These are phyloP conservation scores for Trametes polyzona DNA, from an alignment of 1,284 basidiomycete species.

Conservation along the genomic window DNA sequence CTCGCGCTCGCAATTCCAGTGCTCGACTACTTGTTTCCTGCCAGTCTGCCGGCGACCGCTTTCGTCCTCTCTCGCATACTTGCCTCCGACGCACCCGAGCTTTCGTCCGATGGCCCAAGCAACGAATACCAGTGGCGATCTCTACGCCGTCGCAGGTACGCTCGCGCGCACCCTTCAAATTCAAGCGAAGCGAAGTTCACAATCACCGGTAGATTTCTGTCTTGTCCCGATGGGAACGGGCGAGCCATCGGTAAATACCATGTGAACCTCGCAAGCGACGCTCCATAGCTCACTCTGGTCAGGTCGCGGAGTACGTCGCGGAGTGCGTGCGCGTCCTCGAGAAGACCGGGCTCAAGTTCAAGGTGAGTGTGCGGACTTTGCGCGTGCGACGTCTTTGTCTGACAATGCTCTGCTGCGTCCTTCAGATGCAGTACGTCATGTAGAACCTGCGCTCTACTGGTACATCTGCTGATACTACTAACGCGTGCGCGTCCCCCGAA, in stretches of 20 bases:
- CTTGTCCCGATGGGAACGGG: constrained; percentile 80
- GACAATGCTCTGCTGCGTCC: not conserved
- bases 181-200: not conserved
- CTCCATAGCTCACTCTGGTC: not conserved
- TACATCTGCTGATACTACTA: not conserved
- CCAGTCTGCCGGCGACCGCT: not conserved
- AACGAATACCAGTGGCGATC: constrained; percentile 35
- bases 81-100: not conserved
- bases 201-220: constrained; percentile 67
- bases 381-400: not conserved
- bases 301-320: constrained; percentile 76
- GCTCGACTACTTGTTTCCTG: not conserved
- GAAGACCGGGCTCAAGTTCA: constrained; percentile 75
- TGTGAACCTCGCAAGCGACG: not conserved
- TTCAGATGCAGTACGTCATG: constrained; percentile 75
- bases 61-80: not conserved
- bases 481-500: not conserved
- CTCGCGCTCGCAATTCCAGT: too few relatives aligned
- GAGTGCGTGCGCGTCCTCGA: constrained; percentile 83
- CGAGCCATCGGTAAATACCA: constrained; percentile 61
- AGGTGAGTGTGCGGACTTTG: constrained; percentile 49
- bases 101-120: not conserved
- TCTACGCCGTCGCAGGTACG: constrained; percentile 69
- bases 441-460: not conserved
- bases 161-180: not conserved